Percentiles rank a stretch among this genome's conserved stretches.
These are phyloP conservation scores for Tricholoma sp. DNA, from an alignment of 768 basidiomycete species.

Conservation along the genomic window DNA sequence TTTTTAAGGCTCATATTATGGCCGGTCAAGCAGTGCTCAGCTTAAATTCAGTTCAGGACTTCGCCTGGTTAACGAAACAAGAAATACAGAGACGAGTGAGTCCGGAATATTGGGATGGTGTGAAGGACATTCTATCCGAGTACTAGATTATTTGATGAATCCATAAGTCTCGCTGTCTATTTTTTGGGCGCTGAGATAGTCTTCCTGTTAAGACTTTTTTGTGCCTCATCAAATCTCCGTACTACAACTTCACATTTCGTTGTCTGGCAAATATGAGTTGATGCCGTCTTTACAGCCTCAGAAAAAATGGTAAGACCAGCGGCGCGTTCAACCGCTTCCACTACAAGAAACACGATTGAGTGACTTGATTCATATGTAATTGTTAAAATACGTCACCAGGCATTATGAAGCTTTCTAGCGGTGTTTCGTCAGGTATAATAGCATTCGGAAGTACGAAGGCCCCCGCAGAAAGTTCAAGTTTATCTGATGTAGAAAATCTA, in stretches of 20 bases:
- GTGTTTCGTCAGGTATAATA: slow-evolving; percentile 79
- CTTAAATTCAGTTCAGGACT: slow-evolving; percentile 55
- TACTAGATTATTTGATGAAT: slow-evolving; percentile 30
- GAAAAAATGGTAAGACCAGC: slow-evolving; percentile 89
- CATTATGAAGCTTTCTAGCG: slow-evolving; percentile 75
- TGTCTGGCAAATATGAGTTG: slow-evolving; percentile 85
- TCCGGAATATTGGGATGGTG: slow-evolving; percentile 64
- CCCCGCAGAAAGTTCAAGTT: slow-evolving; percentile 77
- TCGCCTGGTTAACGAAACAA: slow-evolving; percentile 92
- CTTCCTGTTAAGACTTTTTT: slow-evolving; percentile 56
- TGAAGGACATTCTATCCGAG: slow-evolving; percentile 82
- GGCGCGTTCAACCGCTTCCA: slow-evolving; percentile 88
- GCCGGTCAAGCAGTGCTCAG: slow-evolving; percentile 75
- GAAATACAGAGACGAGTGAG: slow-evolving; percentile 76
- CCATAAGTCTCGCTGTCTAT: slow-evolving; percentile 16
- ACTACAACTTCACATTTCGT: slow-evolving; percentile 87
- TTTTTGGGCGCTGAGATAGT: slow-evolving; percentile 45
- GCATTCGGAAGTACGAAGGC: slow-evolving; percentile 97
- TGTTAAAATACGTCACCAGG: slow-evolving; percentile 50
- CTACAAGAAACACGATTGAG: slow-evolving; percentile 31
- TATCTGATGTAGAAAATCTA: slow-evolving; percentile 62
- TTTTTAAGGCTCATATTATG: slow-evolving; percentile 92
- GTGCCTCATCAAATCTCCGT: slow-evolving; percentile 86
- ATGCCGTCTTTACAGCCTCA: slow-evolving; percentile 62
- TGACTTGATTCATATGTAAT: not conserved